phyloP scores from a whole-genome alignment of 345 rosid species.

The Sapria himalayana region DNA sequence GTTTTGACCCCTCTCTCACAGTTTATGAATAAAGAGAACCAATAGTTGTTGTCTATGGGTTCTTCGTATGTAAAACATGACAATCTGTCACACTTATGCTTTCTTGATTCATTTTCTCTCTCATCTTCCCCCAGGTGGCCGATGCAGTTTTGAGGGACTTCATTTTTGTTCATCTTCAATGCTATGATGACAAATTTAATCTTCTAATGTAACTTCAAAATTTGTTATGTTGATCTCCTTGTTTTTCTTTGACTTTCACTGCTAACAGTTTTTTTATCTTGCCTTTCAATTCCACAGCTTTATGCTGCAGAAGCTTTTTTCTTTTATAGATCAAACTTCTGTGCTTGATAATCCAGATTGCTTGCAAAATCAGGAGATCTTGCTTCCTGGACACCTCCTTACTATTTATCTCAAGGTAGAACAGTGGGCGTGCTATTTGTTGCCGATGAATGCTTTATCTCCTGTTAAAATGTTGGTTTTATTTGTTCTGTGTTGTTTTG shows the following conservation, averaged over 20 bases:
- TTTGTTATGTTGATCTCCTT: conserved; percentile 1
- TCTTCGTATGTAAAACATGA: too few relatives aligned
- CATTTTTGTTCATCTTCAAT: conserved; percentile 62
- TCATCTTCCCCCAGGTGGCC: conserved; percentile 36
- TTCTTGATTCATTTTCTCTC: conserved; percentile 1
- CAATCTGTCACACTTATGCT: too few relatives aligned
- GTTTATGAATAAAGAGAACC: neutral
- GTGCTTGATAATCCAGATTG: conserved; percentile 69
- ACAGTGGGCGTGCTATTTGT: too few relatives aligned
- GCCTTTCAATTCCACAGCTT: conserved; percentile 23
- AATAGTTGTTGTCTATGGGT: neutral
- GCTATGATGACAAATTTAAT: conserved; percentile 78
- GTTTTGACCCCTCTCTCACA: neutral
- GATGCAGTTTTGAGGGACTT: conserved; percentile 47
- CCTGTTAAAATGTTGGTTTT: too few relatives aligned
- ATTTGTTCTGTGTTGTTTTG: too few relatives aligned
- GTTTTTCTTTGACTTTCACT: neutral
- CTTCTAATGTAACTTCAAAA: conserved; percentile 45
- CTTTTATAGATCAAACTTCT: conserved; percentile 84
- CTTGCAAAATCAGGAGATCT: conserved; percentile 87
- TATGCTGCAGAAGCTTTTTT: conserved; percentile 90
- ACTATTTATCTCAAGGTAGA: conserved; percentile 76
- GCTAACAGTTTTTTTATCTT: neutral
- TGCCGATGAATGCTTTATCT: too few relatives aligned
- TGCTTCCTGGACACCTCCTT: conserved; percentile 86